Percentiles rank a stretch among this genome's conserved stretches.
These are phyloP conservation scores for Clausena lansium DNA, from an alignment of 345 rosid genomes.

Conservation along the genomic window DNA sequence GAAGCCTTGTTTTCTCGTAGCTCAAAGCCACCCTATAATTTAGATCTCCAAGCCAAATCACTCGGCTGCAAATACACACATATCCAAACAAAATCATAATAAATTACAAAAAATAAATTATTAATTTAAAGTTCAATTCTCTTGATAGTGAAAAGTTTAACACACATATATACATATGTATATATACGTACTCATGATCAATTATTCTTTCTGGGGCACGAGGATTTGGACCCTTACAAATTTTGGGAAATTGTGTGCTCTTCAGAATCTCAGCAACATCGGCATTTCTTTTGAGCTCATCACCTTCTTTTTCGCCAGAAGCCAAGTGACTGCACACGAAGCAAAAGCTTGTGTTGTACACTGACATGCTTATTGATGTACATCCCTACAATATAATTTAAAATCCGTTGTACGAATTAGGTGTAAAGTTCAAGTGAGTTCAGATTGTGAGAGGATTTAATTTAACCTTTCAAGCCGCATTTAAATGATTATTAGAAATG, in stretches of 20 bases:
- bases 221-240: constrained; percentile 58
- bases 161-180: no score
- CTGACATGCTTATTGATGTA: constrained; percentile 84
- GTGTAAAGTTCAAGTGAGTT: no score
- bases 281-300: constrained; percentile 82
- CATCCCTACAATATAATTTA: constrained; percentile 60
- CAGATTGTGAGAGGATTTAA: no score
- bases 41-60: constrained; percentile 93
- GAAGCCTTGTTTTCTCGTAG: constrained; percentile 69
- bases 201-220: constrained; percentile 65
- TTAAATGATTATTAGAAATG: no score
- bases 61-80: constrained; percentile 2
- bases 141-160: neutral
- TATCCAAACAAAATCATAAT: neutral
- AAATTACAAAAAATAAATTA: neutral
- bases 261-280: constrained; percentile 83
- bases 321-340: constrained; percentile 94
- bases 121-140: neutral
- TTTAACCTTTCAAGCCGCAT: no score
- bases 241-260: constrained; percentile 65
- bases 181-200: constrained; percentile 72
- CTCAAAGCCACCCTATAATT: constrained; percentile 80
- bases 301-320: constrained; percentile 97
- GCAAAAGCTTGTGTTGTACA: constrained; percentile 91
- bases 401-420: neutral